These are phyloP conservation scores for Dalbergia cochinchinensis DNA, from an alignment of 306 rosid genomes.

Conservation along the genomic window DNA sequence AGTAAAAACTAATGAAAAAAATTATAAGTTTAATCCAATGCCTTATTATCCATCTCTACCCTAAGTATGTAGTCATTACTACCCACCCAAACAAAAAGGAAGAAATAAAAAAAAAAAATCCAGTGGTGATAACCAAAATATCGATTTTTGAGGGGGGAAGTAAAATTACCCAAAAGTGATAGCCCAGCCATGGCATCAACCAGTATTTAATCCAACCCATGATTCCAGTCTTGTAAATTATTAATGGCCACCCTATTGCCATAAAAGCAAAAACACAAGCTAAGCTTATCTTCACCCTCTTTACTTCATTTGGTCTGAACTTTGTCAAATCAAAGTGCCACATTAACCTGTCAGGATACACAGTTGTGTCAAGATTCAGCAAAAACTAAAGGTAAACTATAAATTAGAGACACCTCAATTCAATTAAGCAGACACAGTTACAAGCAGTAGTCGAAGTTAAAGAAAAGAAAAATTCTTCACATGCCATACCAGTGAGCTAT, in stretches of 20 bases:
- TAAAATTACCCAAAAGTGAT: conserved; percentile 93
- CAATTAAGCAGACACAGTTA: conserved; percentile 29
- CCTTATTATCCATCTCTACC: too few relatives aligned
- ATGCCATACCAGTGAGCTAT: conserved; percentile 83
- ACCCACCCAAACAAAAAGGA: conserved; percentile 19
- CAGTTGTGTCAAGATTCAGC: conserved; percentile 28
- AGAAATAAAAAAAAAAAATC: neutral
- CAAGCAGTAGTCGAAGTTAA: neutral
- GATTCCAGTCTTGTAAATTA: conserved; percentile 84
- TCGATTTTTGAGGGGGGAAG: conserved; percentile 38
- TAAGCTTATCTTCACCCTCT: conserved; percentile 89
- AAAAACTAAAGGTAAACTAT: conserved; percentile 16
- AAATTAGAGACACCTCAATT: conserved; percentile 38
- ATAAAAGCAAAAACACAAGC: conserved; percentile 94
- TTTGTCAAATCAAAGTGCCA: conserved; percentile 84
- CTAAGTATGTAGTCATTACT: neutral
- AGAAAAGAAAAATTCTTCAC: conserved; percentile 4
- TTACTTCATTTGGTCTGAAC: conserved; percentile 85
- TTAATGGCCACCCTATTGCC: conserved; percentile 93
- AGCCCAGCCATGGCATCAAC: conserved; percentile 99
- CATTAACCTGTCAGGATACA: conserved; percentile 64
- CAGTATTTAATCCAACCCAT: conserved; percentile 97
- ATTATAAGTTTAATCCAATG: too few relatives aligned
- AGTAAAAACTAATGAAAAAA: too few relatives aligned
- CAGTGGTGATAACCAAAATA: conserved; percentile 35